phyloP scores from a whole-genome alignment of 1,139 yeast genomes.

The Lodderomyces theae region DNA sequence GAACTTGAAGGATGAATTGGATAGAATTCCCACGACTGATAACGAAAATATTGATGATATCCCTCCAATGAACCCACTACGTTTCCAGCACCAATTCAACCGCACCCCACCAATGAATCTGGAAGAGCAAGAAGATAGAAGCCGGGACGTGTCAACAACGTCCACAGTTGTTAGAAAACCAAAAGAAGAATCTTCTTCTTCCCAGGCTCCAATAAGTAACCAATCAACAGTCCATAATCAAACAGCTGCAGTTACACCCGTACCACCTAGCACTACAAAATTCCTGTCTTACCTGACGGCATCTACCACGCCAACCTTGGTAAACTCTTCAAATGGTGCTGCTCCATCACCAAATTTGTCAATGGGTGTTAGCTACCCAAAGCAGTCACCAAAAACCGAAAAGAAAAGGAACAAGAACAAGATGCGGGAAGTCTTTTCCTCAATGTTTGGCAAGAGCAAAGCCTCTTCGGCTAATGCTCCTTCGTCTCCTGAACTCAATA shows the following conservation, averaged over 20 bases:
- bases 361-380: slow-evolving; percentile 19
- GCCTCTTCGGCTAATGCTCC: slow-evolving; percentile 13
- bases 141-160: slow-evolving; percentile 6
- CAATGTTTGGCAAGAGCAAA: slow-evolving; percentile 39
- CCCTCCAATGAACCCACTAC: slow-evolving; percentile 1
- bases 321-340: slow-evolving; percentile 10
- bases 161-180: slow-evolving; percentile 17
- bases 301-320: slow-evolving; percentile 6
- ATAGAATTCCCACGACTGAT: slow-evolving; percentile 35
- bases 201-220: neutral
- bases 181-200: slow-evolving; percentile 24
- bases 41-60: slow-evolving; percentile 24
- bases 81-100: slow-evolving; percentile 3
- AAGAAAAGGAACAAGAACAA: slow-evolving; percentile 33
- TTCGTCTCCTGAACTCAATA: slow-evolving; percentile 32
- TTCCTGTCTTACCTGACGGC: slow-evolving; percentile 2
- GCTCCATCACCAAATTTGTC: slow-evolving; percentile 29
- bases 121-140: slow-evolving; percentile 2
- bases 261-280: slow-evolving; percentile 18
- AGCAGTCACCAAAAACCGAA: slow-evolving; percentile 15
- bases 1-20: slow-evolving; percentile 23
- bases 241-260: slow-evolving; percentile 38
- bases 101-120: slow-evolving; percentile 8
- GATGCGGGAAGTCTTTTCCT: slow-evolving; percentile 40
- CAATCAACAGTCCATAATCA: slow-evolving; percentile 22